Conservation (phyloP, 192 early-diverging fungal species). For the Helicostylum pulchrum region DNA sequence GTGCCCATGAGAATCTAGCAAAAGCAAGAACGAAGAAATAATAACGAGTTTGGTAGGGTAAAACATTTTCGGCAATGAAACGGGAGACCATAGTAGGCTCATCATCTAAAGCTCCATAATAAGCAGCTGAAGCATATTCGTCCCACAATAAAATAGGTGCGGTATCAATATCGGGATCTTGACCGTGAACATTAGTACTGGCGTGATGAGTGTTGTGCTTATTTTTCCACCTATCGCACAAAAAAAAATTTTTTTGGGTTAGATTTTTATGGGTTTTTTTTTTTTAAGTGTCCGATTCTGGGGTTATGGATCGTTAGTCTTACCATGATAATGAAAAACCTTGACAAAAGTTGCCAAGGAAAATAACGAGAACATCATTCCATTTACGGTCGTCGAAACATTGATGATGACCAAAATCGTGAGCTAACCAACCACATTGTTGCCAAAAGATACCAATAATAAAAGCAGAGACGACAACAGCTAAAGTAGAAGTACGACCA, state of each 20-base stretch:
- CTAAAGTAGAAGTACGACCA: slow-evolving; percentile 52
- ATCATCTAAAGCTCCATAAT: slow-evolving; percentile 44
- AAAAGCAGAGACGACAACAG: slow-evolving; percentile 50
- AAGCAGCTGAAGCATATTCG: slow-evolving; percentile 55
- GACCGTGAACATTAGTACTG: slow-evolving; percentile 71
- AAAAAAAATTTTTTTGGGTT: slow-evolving; percentile 7
- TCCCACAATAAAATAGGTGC: slow-evolving; percentile 78
- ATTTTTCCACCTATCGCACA: slow-evolving; percentile 68
- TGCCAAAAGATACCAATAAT: slow-evolving; percentile 77
- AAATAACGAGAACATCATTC: slow-evolving; percentile 63
- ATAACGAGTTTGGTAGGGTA: slow-evolving; percentile 50
- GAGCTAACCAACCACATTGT: slow-evolving; percentile 81
- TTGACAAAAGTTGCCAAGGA: slow-evolving; percentile 72
- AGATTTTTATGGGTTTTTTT: too few relatives aligned
- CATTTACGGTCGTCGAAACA: slow-evolving; percentile 64
- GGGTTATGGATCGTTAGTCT: not conserved
- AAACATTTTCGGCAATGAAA: slow-evolving; percentile 55
- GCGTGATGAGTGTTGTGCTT: slow-evolving; percentile 89
- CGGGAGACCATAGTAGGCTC: slow-evolving; percentile 48
- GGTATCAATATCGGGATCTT: slow-evolving; percentile 85
- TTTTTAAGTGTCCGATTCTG: too few relatives aligned
- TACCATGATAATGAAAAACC: slow-evolving; percentile 76
- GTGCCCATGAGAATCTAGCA: slow-evolving; percentile 76
- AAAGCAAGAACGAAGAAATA: slow-evolving; percentile 73
- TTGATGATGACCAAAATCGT: slow-evolving; percentile 82